A percentile compares a stretch with the other conserved stretches of the same genome.
These are phyloP conservation scores for Ophiobolus disseminans DNA, from an alignment of 2,329 filamentous ascomycete species.

Conservation along the genomic window DNA sequence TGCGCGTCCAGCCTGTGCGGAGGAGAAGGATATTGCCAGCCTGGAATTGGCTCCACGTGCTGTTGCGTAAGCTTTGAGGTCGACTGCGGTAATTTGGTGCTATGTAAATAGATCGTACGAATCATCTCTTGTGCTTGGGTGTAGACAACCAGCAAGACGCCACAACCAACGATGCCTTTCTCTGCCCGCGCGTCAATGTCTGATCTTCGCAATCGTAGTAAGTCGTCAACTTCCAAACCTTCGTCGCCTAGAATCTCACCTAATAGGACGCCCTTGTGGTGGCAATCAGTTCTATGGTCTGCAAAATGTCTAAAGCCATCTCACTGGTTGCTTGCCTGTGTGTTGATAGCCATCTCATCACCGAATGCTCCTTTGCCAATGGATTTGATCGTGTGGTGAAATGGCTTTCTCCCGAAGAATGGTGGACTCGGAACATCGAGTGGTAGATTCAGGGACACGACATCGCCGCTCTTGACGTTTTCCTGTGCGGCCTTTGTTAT, in stretches of 20 bases:
- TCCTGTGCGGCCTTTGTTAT: constrained; percentile 59
- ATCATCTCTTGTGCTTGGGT: constrained; percentile 22
- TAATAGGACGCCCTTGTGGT: constrained; percentile 42
- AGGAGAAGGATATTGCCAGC: constrained; percentile 42
- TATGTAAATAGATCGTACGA: constrained; percentile 32
- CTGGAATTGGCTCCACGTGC: constrained; percentile 24
- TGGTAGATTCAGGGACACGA: constrained; percentile 67
- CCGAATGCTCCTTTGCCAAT: constrained; percentile 30
- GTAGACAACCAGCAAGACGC: constrained; percentile 62
- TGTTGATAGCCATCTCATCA: constrained; percentile 42
- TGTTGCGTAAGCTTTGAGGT: constrained; percentile 27
- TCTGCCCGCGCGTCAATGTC: constrained; percentile 55
- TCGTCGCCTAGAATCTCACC: constrained; percentile 35
- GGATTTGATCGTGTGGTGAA: constrained; percentile 50
- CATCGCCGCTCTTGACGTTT: constrained; percentile 59
- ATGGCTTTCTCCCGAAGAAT: constrained; percentile 64
- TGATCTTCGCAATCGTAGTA: constrained; percentile 28
- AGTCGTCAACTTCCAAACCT: constrained; percentile 19
- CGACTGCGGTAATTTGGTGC: constrained; percentile 21
- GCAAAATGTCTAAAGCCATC: constrained; percentile 49
- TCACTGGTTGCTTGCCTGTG: constrained; percentile 44
- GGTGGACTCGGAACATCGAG: constrained; percentile 61
- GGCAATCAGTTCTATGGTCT: constrained; percentile 31
- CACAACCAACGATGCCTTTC: constrained; percentile 63
- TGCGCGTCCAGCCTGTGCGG: constrained; percentile 34